phyloP scores from a whole-genome alignment of 2,329 filamentous ascomycete genomes.

The Colletotrichum spaethianum region DNA sequence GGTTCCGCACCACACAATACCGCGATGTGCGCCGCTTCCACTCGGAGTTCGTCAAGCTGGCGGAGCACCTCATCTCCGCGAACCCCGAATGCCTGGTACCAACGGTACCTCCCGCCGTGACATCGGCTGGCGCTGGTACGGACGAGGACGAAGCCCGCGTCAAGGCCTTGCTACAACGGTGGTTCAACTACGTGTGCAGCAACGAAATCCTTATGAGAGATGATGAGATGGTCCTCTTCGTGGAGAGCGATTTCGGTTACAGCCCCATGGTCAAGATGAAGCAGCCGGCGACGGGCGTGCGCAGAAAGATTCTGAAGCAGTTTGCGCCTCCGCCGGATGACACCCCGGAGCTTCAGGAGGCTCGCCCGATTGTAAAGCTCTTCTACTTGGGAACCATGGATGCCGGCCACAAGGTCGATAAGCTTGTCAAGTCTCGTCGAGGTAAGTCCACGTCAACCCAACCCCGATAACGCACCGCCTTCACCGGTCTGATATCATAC shows the following conservation, averaged over 20 bases:
- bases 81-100: conserved; percentile 97
- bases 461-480: background rate
- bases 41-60: conserved; percentile 96
- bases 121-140: conserved; percentile 93
- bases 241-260: conserved; percentile 99
- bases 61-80: conserved; percentile 95
- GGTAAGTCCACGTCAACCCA: conserved; percentile 68
- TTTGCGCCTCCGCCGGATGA: conserved; percentile 98
- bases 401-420: conserved; percentile 96
- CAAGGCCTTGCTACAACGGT: conserved; percentile 91
- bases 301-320: conserved; percentile 96
- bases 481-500: conserved; percentile 44
- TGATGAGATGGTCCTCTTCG: conserved; percentile 97
- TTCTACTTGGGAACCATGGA: conserved; percentile 98
- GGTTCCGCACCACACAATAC: conserved; percentile 97
- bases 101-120: conserved; percentile 93
- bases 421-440: conserved; percentile 90
- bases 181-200: conserved; percentile 93
- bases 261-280: conserved; percentile 95
- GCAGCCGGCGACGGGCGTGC: conserved; percentile 95
- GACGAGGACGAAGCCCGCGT: conserved; percentile 94
- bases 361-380: conserved; percentile 90
- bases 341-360: conserved; percentile 92
- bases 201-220: conserved; percentile 95
- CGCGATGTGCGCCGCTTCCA: conserved; percentile 96